Evolutionary conservation across 768 basidiomycete genomes (phyloP).

Genomic region (Leccinum arenicola): DNA sequence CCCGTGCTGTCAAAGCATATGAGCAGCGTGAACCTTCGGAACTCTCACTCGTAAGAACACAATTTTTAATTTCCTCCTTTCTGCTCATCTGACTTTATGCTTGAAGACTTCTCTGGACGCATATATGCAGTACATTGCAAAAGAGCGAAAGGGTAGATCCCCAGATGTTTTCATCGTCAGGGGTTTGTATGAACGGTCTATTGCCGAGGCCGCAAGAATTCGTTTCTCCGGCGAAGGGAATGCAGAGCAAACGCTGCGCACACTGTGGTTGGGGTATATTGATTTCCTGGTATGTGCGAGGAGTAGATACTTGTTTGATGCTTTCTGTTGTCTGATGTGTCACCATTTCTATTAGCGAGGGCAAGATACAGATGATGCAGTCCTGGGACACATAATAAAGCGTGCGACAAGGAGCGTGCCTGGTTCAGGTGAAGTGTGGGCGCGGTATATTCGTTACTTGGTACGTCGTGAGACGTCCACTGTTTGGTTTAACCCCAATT

Average conservation of each 20-base stretch:
- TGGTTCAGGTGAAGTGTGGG: constrained; percentile 75
- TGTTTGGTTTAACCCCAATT: neutral
- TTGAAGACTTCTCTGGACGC: constrained; percentile 47
- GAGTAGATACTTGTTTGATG: neutral
- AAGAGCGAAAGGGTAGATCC: constrained; percentile 58
- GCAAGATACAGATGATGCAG: constrained; percentile 40
- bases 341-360: constrained; percentile 18
- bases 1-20: constrained; percentile 56
- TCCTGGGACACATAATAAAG: constrained; percentile 42
- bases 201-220: constrained; percentile 65
- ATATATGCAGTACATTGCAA: constrained; percentile 60
- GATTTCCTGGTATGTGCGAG: constrained; percentile 58
- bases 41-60: constrained; percentile 49
- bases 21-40: constrained; percentile 65
- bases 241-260: constrained; percentile 55
- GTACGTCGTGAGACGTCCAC: constrained; percentile 37
- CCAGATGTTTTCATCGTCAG: constrained; percentile 57
- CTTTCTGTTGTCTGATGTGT: neutral
- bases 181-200: constrained; percentile 69
- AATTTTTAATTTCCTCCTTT: neutral
- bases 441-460: constrained; percentile 69
- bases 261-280: constrained; percentile 74
- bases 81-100: constrained; percentile 15
- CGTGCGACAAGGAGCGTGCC: constrained; percentile 74
- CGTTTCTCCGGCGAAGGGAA: constrained; percentile 51